A percentile compares a stretch with the other conserved stretches of the same genome.
Conservation (phyloP, 108 stramenopile genomes). For the Nannochloropsis gaditana region DNA sequence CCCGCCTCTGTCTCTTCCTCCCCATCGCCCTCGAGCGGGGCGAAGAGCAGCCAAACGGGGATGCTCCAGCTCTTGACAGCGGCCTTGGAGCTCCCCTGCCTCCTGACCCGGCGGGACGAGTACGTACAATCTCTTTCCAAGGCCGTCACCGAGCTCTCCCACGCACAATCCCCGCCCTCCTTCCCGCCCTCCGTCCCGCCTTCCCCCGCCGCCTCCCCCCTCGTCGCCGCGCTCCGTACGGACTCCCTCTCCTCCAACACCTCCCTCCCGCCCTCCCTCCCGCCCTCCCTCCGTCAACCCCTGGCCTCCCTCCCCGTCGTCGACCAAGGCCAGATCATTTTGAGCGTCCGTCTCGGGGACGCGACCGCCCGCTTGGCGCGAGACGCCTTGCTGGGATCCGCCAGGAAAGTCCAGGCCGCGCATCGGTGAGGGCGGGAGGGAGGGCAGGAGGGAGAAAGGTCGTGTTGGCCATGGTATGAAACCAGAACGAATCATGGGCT, state of each 20-base stretch:
- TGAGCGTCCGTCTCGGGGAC: slow-evolving; percentile 6
- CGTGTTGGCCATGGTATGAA: too few species aligned
- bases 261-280: slow-evolving; percentile 2
- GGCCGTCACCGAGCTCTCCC: background rate
- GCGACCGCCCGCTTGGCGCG: background rate
- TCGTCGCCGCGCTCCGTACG: background rate
- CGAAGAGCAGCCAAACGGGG: background rate
- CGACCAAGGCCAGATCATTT: background rate
- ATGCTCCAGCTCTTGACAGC: background rate
- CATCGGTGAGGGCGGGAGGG: background rate
- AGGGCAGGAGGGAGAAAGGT: too few species aligned
- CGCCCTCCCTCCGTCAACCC: background rate
- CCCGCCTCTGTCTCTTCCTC: background rate
- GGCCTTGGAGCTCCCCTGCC: background rate
- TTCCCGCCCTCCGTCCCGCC: background rate
- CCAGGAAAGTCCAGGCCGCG: background rate
- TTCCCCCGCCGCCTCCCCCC: background rate
- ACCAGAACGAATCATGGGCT: too few species aligned
- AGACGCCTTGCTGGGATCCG: background rate
- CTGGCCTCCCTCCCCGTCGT: background rate
- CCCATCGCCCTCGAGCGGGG: background rate
- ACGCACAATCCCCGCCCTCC: background rate
- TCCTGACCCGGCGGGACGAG: background rate
- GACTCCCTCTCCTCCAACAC: background rate
- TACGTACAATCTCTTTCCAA: background rate